Evolutionary conservation across 805 yeast genomes (phyloP), one percentile per base, ranked within the genome.

Genomic region (Starmerella bacillaris): DNA sequence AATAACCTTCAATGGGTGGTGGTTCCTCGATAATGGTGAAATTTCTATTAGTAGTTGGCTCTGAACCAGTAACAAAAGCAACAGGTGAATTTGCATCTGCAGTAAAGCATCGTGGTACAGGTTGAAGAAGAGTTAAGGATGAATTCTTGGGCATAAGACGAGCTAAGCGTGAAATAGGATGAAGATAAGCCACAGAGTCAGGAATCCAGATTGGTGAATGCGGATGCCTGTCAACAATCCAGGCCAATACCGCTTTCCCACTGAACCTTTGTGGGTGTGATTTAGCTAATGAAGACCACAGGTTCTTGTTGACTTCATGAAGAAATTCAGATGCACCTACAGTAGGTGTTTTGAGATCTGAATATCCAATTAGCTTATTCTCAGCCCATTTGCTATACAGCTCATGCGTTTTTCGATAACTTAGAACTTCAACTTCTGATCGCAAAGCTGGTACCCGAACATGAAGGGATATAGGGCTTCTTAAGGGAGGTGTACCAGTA

Each of bases 1-100:
- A 52, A 50, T 78, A 83, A 0, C 96, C 96, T 56, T 86, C 96
- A 7, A 82, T 53, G 0, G 93, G 74, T 0, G 57, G 35, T 0
- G 94, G 94, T 49, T 77, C 92, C 1, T 43, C 33, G 15, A 61
- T 6, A 18, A 15, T 18, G 7, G 18, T 12, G 7, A 6, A 12
- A 11, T 5, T 5, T n/a, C n/a, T n/a, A n/a, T n/a, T n/a, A n/a
- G n/a, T n/a, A n/a, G n/a, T n/a, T n/a, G n/a, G n/a, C n/a, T n/a
- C n/a, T n/a, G n/a, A n/a, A n/a, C n/a, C n/a, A n/a, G n/a, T n/a
- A n/a, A n/a, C n/a, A n/a, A n/a, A n/a, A n/a, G n/a, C n/a, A 15
- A 18, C 14, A 7, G 14, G 7, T 5, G 29, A 26, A 18, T 12
- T 14, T 6, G 18, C 32, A 11, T 28, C 33, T 7, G 30, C 37